Conservation (phyloP, 2,329 filamentous ascomycete genomes). For the Lizonia empirigonia region DNA sequence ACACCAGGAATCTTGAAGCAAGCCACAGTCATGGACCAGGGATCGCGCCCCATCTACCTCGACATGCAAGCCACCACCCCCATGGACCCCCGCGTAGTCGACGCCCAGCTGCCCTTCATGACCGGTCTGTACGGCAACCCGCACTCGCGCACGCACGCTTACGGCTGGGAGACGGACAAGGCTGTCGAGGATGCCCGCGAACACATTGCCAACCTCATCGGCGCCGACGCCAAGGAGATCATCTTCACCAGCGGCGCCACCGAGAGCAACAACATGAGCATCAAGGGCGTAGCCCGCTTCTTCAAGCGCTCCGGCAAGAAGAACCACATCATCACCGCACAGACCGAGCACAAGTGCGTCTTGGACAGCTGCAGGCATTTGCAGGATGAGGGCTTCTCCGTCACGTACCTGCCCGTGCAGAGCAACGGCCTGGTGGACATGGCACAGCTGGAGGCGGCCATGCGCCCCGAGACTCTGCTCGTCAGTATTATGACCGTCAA, state of each 20-base stretch:
- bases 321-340: conserved; percentile 95
- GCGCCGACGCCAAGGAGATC: conserved; percentile 95
- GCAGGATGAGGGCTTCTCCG: conserved; percentile 93
- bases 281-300: conserved; percentile 96
- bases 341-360: conserved; percentile 99
- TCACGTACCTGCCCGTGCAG: conserved; percentile 95
- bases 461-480: conserved; percentile 86
- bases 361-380: conserved; percentile 96
- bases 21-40: conserved; percentile 90
- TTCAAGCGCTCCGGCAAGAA: conserved; percentile 94
- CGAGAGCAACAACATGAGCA: conserved; percentile 99
- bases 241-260: conserved; percentile 98
- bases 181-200: conserved; percentile 85
- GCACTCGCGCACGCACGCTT: conserved; percentile 95
- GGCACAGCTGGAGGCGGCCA: conserved; percentile 82
- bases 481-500: conserved; percentile 99
- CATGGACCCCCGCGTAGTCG: conserved; percentile 89
- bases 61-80: conserved; percentile 99
- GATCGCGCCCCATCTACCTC: conserved; percentile 91
- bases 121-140: conserved; percentile 96
- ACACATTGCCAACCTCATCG: conserved; percentile 84
- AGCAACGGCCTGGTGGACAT: conserved; percentile 84
- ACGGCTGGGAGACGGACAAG: conserved; percentile 98
- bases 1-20: conserved; percentile 78
- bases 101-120: conserved; percentile 95